A percentile compares a stretch with the other conserved stretches of the same genome.
These are phyloP conservation scores for Breynia disticha DNA, from an alignment of 441 rosid genomes.

Conservation along the genomic window DNA sequence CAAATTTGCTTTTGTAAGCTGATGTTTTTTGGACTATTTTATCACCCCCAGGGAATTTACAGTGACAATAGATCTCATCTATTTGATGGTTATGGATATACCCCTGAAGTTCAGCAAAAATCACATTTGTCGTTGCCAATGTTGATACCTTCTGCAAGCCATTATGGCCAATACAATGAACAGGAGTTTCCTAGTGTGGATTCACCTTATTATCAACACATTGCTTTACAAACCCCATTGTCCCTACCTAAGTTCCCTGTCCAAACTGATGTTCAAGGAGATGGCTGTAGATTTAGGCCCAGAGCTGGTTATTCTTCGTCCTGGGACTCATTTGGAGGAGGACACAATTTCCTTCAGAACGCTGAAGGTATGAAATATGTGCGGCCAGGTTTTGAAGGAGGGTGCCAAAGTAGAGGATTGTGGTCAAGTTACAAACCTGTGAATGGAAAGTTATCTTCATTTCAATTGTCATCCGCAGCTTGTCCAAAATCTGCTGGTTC, in stretches of 20 bases:
- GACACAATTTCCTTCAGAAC: constrained; percentile 20
- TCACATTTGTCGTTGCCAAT: constrained; percentile 21
- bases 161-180: constrained; percentile 26
- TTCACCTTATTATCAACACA: constrained; percentile 25
- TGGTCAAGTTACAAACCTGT: constrained; percentile 26
- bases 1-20: too few relatives aligned
- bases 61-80: constrained; percentile 27
- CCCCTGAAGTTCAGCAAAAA: constrained; percentile 24
- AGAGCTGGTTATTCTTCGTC: constrained; percentile 20
- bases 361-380: constrained; percentile 17
- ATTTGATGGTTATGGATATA: constrained; percentile 29
- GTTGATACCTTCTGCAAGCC: constrained; percentile 15
- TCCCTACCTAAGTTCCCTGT: constrained; percentile 28
- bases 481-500: constrained; percentile 22
- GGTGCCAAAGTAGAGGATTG: constrained; percentile 22
- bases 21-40: too few relatives aligned
- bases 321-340: constrained; percentile 22
- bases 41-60: constrained; percentile 22
- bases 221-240: constrained; percentile 22
- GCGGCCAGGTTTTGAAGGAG: constrained; percentile 28
- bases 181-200: constrained; percentile 22
- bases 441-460: constrained; percentile 20
- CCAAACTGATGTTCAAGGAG: constrained; percentile 25
- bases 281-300: constrained; percentile 25
- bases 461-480: constrained; percentile 25